phyloP scores from a whole-genome alignment of 2,329 filamentous ascomycete species.

The Ascochyta clinopodiicola region DNA sequence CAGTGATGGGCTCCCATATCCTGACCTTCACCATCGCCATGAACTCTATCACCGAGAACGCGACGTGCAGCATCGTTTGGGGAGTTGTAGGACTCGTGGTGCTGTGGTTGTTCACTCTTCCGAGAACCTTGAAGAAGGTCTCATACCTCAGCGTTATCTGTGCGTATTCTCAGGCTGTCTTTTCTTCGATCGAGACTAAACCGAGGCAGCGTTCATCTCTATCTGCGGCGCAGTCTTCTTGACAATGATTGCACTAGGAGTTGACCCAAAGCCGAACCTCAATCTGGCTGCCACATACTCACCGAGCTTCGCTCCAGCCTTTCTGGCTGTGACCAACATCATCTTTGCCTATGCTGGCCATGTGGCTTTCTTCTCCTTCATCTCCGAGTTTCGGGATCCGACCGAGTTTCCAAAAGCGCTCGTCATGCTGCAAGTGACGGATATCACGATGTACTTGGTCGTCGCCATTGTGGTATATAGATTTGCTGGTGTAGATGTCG shows the following conservation, averaged over 20 bases:
- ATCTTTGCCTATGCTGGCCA: slow-evolving; percentile 73
- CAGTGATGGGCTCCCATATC: slow-evolving; percentile 64
- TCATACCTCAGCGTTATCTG: slow-evolving; percentile 67
- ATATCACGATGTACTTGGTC: slow-evolving; percentile 68
- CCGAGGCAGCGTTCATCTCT: slow-evolving; percentile 60
- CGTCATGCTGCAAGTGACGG: slow-evolving; percentile 63
- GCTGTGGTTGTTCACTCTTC: slow-evolving; percentile 66
- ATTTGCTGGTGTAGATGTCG: slow-evolving; percentile 66
- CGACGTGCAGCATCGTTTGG: slow-evolving; percentile 68
- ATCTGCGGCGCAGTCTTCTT: slow-evolving; percentile 68
- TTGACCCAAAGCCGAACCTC: slow-evolving; percentile 47
- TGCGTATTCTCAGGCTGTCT: too few relatives aligned
- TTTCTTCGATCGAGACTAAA: too few relatives aligned
- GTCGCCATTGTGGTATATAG: slow-evolving; percentile 72
- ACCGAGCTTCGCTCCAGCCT: slow-evolving; percentile 25
- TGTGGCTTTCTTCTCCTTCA: slow-evolving; percentile 71
- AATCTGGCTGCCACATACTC: slow-evolving; percentile 23
- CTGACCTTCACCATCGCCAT: slow-evolving; percentile 73
- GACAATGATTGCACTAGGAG: slow-evolving; percentile 69
- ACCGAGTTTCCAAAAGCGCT: slow-evolving; percentile 67
- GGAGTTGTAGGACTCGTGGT: slow-evolving; percentile 65
- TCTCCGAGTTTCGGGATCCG: slow-evolving; percentile 68
- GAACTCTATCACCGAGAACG: slow-evolving; percentile 66
- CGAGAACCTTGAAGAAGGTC: slow-evolving; percentile 67
- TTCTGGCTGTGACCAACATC: slow-evolving; percentile 60